These are phyloP conservation scores for Hymenoscyphus occultus DNA, from an alignment of 2,329 filamentous ascomycete genomes.

Conservation along the genomic window DNA sequence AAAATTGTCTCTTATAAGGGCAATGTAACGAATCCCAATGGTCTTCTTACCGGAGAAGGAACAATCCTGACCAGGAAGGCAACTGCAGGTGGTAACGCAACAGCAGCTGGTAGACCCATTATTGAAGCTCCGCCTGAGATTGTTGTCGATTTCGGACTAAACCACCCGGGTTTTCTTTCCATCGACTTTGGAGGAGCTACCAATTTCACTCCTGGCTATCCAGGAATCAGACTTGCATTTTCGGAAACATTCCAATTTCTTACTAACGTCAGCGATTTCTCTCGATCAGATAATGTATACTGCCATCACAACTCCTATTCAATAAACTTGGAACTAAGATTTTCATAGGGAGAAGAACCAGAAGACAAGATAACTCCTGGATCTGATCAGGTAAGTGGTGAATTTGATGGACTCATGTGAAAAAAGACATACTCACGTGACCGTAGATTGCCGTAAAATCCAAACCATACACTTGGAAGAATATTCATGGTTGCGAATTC, in stretches of 20 bases:
- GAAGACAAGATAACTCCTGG: slow-evolving; percentile 43
- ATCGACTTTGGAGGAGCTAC: slow-evolving; percentile 42
- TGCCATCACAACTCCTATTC: neutral
- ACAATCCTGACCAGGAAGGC: slow-evolving; percentile 35
- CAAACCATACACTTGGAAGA: slow-evolving; percentile 44
- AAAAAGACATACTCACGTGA: slow-evolving; percentile 14
- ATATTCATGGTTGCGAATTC: slow-evolving; percentile 44
- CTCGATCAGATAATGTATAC: slow-evolving; percentile 45
- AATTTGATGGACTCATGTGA: neutral
- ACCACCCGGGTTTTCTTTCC: slow-evolving; percentile 44
- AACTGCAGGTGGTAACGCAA: neutral
- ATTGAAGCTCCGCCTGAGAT: slow-evolving; percentile 36
- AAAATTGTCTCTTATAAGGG: slow-evolving; percentile 38
- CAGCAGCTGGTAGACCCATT: slow-evolving; percentile 9
- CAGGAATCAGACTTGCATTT: slow-evolving; percentile 47
- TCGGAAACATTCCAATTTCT: slow-evolving; percentile 49
- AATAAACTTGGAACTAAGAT: slow-evolving; percentile 9
- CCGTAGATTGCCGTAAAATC: slow-evolving; percentile 44
- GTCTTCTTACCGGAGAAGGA: slow-evolving; percentile 33
- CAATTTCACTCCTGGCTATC: slow-evolving; percentile 34
- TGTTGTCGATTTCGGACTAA: slow-evolving; percentile 50
- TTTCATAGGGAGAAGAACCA: slow-evolving; percentile 23
- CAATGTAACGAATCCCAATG: slow-evolving; percentile 40
- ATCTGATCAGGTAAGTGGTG: slow-evolving; percentile 44
- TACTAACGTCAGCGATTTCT: slow-evolving; percentile 46